A percentile compares a stretch with the other conserved stretches of the same genome.
phyloP scores from a whole-genome alignment of 2,329 filamentous ascomycete genomes.

The Proliferodiscus dingleyae region DNA sequence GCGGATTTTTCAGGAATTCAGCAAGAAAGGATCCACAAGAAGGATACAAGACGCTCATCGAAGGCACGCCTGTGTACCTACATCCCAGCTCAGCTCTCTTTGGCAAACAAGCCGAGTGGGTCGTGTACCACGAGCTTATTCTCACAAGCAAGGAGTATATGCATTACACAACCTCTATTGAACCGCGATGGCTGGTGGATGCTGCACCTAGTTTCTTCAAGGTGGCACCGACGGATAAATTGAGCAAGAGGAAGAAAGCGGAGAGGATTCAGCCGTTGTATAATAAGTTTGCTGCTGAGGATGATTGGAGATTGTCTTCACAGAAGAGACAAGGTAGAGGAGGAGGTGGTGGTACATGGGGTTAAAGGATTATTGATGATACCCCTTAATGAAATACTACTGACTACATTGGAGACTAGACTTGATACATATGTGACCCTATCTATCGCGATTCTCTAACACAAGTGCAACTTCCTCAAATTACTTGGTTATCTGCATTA shows the following conservation, averaged over 20 bases:
- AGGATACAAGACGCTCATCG: slow-evolving; percentile 95
- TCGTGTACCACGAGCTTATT: slow-evolving; percentile 87
- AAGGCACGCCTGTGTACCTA: slow-evolving; percentile 90
- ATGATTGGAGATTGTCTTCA: slow-evolving; percentile 90
- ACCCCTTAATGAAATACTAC: background rate
- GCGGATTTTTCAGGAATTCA: slow-evolving; percentile 92
- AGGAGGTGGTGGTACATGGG: slow-evolving; percentile 92
- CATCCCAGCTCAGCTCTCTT: slow-evolving; percentile 90
- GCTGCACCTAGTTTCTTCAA: slow-evolving; percentile 99
- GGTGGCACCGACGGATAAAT: slow-evolving; percentile 78
- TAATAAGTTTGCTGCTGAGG: slow-evolving; percentile 85
- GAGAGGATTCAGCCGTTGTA: slow-evolving; percentile 94
- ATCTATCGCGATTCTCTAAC: too few relatives aligned
- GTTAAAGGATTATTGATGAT: slow-evolving; percentile 38
- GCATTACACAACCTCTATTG: slow-evolving; percentile 88
- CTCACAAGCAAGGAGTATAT: slow-evolving; percentile 98
- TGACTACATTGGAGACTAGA: background rate
- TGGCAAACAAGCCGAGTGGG: slow-evolving; percentile 93
- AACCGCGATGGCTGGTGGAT: slow-evolving; percentile 91
- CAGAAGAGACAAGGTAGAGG: slow-evolving; percentile 81
- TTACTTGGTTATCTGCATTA: too few relatives aligned
- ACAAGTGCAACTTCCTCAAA: too few relatives aligned
- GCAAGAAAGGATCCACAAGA: slow-evolving; percentile 94
- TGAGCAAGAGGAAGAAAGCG: slow-evolving; percentile 88
- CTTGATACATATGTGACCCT: too few relatives aligned